Percentiles rank a stretch among this genome's conserved stretches.
Conservation (phyloP, 306 rosid species). For the Casuarina glauca region DNA sequence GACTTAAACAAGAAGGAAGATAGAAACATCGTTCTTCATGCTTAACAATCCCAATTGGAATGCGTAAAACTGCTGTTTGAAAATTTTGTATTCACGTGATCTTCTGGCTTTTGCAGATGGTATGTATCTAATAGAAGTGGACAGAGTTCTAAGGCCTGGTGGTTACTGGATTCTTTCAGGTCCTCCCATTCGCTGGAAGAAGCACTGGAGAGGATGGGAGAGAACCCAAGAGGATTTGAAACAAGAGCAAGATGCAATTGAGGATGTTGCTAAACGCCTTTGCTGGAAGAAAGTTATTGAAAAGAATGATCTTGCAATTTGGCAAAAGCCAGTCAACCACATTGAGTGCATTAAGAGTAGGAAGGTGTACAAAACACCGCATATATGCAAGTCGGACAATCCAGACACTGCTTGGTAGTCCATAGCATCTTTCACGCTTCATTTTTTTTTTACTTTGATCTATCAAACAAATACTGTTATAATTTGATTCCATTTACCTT, state of each 20-base stretch:
- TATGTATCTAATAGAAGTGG: constrained; percentile 82
- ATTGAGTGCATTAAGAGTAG: constrained; percentile 58
- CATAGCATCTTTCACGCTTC: not conserved
- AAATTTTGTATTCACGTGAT: not conserved
- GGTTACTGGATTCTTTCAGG: constrained; percentile 99
- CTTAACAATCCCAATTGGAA: not conserved
- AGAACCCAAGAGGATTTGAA: constrained; percentile 82
- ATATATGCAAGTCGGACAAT: constrained; percentile 75
- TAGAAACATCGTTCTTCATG: not conserved
- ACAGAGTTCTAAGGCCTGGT: constrained; percentile 89
- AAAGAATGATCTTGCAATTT: constrained; percentile 72
- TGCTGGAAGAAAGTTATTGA: constrained; percentile 89
- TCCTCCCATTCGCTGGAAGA: constrained; percentile 89
- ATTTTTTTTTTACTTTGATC: not conserved
- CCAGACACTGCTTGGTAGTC: constrained; percentile 75
- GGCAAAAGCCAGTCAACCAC: constrained; percentile 90
- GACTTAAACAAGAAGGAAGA: not conserved
- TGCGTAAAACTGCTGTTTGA: not conserved
- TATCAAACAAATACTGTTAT: not conserved
- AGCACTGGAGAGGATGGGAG: constrained; percentile 91
- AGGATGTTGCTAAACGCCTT: constrained; percentile 59
- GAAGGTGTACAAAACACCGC: constrained; percentile 61
- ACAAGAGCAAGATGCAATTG: constrained; percentile 78
- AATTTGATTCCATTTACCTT: constrained; percentile 14
- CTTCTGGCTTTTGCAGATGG: constrained; percentile 56